These are phyloP conservation scores for Ascochyta rabiei DNA, from an alignment of 2,329 filamentous ascomycete genomes.

Conservation along the genomic window DNA sequence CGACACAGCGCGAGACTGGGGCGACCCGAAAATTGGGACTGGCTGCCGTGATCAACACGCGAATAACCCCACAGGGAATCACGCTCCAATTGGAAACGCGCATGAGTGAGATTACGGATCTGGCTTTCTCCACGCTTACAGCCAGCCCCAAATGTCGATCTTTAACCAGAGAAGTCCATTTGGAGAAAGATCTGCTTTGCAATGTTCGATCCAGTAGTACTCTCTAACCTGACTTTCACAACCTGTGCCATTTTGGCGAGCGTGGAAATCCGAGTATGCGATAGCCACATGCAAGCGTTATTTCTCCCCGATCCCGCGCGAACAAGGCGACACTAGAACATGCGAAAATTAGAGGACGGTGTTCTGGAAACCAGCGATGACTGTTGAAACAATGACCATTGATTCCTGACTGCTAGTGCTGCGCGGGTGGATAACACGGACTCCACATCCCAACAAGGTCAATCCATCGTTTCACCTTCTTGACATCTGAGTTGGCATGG, in stretches of 20 bases:
- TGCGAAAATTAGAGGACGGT: not conserved
- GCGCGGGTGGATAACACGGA: conserved; percentile 12
- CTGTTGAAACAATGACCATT: conserved; percentile 19
- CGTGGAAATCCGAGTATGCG: conserved; percentile 3
- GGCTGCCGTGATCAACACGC: conserved; percentile 18
- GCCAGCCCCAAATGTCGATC: conserved; percentile 28
- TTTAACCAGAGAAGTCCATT: conserved; percentile 18
- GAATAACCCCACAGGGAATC: conserved; percentile 2
- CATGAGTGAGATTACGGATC: conserved; percentile 24
- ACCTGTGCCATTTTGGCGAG: conserved; percentile 15
- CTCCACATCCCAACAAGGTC: conserved; percentile 15
- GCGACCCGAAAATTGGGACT: conserved; percentile 20
- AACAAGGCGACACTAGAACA: conserved; percentile 4
- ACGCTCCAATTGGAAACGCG: conserved; percentile 21
- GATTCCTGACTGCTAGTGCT: conserved; percentile 5
- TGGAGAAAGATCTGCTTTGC: conserved; percentile 18
- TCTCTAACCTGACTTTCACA: conserved; percentile 8
- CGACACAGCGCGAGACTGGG: not conserved
- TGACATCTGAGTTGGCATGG: conserved; percentile 14
- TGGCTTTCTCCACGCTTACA: conserved; percentile 25
- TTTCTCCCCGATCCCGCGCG: conserved; percentile 6
- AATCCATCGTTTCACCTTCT: conserved; percentile 36
- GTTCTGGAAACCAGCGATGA: conserved; percentile 14
- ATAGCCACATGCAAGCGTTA: conserved; percentile 2
- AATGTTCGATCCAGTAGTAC: conserved; percentile 13